Evolutionary conservation across 768 basidiomycete genomes (phyloP), one percentile per base, ranked within the genome.

Genomic region (Cystobasidium ongulense): DNA sequence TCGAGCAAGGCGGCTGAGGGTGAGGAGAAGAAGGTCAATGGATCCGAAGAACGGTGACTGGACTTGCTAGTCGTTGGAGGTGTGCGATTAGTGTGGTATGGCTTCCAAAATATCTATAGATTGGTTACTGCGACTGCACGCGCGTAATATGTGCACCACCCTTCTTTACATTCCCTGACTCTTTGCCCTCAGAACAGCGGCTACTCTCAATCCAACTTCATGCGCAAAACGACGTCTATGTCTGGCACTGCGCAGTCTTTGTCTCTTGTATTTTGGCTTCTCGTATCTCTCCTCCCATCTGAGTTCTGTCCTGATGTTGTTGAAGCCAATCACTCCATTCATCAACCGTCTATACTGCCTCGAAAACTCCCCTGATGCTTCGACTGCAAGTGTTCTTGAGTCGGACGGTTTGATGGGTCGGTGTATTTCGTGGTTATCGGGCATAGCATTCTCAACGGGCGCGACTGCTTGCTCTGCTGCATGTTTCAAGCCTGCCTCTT

Each of bases 181-280:
- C 36, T 59, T 71, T 27, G 68, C 68, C 54, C 54, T 53, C 53
- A 71, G n/a, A 10, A 71, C 68, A 3, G 68, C 68, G 21, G 53
- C 54, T 31, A 71, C 68, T 41, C 41, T 71, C 1, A 57, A 8
- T 21, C 68, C 68, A 15, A 71, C 41, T 54, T 71, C 68, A 27
- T 36, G 1, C 25, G 68, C 68, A 31, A 71, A 71, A 17, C 68
- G 29, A 25, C 68, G 50, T 29, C 68, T 54, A 43, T 71, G 68
- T 29, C 50, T 29, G 1, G 52, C 53, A 61, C 68, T 71, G 27
- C 25, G 25, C 33, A 71, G 25, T 54, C 68, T 54, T 53, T 71
- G 68, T 23, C 53, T n/a, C 33, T 59, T 54, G 53, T 71, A 71
- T n/a, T 71, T 54, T n/a, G 68, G 68, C 53, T 71, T 71, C 33